Evolutionary conservation across 2,329 filamentous ascomycete species (phyloP), one percentile per base, ranked within the genome.

Genomic region (Penicillium sp.): DNA sequence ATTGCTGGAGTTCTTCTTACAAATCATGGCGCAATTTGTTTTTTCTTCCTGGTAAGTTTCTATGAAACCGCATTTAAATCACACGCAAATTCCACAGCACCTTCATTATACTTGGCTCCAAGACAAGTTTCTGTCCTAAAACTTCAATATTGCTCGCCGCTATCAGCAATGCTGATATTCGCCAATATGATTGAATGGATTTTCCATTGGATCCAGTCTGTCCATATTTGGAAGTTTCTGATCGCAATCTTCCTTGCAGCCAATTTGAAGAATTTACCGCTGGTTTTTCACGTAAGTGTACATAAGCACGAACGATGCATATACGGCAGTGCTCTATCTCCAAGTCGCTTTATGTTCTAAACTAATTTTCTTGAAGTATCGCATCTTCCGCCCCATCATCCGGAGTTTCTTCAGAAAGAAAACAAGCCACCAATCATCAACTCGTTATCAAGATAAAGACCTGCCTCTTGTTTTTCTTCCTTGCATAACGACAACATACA

Each of bases 401-500:
- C 21, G 27, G 14, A 29, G 13, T n/a, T 14, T 16, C 22, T 43
- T 43, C 22, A n/a, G 24, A 29, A 29, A 43, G 13, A 43, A 43
- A 29, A 27, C 13, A 8, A 29, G 22, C 10, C 41, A 43, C 13
- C 41, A 43, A 16, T 14, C 27, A 6, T 43, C 41, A 29, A 10
- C 14, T 29, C 22, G 16, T 10, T 5, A 27, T 9, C 22, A 29
- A 29, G 7, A 43, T 9, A 31, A 31, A 31, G 14, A 24, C 14
- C n/a, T 29, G 5, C 41, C 41, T 8, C 13, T 43, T 13, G 83
- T 92, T 60, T 93, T 92, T 78, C 81, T 84, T 42, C 87, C 88
- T 36, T 75, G 88, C 45, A 85, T 89, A 53, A 84, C 86, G 9
- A 76, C 79, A 40, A 83, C 86, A 7, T 83, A 85, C 67, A 83